phyloP scores from a whole-genome alignment of 164 flowering plant genomes.

The Umbellularia californica region DNA sequence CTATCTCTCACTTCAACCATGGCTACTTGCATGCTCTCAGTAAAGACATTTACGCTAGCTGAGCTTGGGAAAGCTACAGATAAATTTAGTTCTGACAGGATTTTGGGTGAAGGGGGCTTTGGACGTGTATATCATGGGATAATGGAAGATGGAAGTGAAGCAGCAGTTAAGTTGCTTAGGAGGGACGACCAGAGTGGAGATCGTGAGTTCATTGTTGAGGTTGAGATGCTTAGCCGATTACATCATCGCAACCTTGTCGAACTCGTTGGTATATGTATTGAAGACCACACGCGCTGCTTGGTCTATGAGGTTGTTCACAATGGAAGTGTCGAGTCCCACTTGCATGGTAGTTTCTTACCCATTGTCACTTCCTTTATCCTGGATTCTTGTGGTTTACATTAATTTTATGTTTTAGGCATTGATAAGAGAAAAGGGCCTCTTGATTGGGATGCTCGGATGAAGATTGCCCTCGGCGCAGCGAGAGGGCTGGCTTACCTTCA shows the following conservation, averaged over 20 bases:
- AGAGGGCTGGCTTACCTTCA: conserved; percentile 97
- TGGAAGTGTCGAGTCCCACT: conserved; percentile 98
- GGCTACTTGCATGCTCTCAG: conserved; percentile 71
- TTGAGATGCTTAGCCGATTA: conserved; percentile 96
- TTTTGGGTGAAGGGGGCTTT: conserved; percentile 97
- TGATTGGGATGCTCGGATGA: conserved; percentile 91
- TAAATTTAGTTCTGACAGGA: conserved; percentile 61
- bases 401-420: conserved; percentile 42
- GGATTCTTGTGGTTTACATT: conserved; percentile 7
- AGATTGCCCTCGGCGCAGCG: conserved; percentile 95
- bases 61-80: conserved; percentile 90
- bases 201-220: conserved; percentile 89
- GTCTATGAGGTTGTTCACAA: conserved; percentile 87
- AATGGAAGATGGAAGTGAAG: conserved; percentile 70
- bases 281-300: conserved; percentile 81
- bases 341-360: conserved; percentile 61
- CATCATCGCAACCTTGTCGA: conserved; percentile 97
- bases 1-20: conserved; percentile 70
- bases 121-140: conserved; percentile 84
- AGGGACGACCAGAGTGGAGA: conserved; percentile 75
- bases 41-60: conserved; percentile 65
- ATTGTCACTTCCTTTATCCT: neutral
- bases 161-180: conserved; percentile 86
- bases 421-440: conserved; percentile 61
- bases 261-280: conserved; percentile 88